phyloP scores from a whole-genome alignment of 179 eudicot species.

The Spinacia oleracea region DNA sequence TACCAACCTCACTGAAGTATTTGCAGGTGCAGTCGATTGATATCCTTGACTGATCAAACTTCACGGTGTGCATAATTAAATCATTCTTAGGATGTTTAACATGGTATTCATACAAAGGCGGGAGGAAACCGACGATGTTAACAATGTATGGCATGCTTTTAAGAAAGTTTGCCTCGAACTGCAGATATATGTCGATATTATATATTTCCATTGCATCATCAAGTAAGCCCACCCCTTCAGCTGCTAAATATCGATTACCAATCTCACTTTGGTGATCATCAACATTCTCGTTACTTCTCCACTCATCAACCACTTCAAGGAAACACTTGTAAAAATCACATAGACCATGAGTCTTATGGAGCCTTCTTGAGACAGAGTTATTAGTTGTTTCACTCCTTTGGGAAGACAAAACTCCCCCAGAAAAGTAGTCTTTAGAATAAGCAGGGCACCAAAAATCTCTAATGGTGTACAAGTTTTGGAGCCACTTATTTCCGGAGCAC shows the following conservation, averaged over 20 bases:
- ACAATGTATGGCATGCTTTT: too few species aligned
- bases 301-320: background rate
- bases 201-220: too few species aligned
- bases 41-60: too few species aligned
- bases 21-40: too few species aligned
- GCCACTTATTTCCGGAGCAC: background rate
- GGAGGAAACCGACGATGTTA: too few species aligned
- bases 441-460: constrained; percentile 13
- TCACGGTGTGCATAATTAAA: too few species aligned
- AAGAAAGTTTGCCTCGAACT: too few species aligned
- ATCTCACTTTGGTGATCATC: background rate
- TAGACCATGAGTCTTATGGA: background rate
- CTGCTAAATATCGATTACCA: background rate
- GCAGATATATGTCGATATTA: too few species aligned
- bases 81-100: too few species aligned
- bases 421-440: background rate
- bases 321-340: background rate
- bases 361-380: background rate
- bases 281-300: constrained; percentile 13
- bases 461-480: background rate
- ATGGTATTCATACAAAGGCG: too few species aligned
- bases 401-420: constrained; percentile 8
- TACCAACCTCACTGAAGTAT: too few species aligned
- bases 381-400: constrained; percentile 15
- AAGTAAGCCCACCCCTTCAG: too few species aligned